These are phyloP conservation scores for Volvox reticuliferus DNA, from an alignment of 139 green algal species.

Conservation along the genomic window DNA sequence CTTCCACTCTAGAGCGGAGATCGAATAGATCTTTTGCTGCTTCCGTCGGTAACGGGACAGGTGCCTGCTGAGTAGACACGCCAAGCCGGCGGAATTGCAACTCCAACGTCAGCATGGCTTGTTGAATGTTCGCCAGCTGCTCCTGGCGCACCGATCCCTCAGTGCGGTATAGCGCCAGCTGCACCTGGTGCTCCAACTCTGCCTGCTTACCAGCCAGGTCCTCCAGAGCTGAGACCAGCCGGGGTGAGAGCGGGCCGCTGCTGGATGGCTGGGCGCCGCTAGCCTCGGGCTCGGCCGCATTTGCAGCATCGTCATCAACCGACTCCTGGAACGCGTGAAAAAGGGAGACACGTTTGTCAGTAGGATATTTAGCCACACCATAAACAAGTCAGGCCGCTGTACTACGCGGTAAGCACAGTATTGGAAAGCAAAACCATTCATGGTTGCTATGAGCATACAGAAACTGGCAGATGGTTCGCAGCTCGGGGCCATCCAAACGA, in stretches of 20 bases:
- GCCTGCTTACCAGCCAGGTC: conserved; percentile 35
- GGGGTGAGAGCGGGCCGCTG: conserved; percentile 3
- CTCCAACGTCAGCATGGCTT: conserved; percentile 47
- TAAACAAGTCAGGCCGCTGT: too few relatives aligned
- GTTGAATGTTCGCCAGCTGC: conserved; percentile 40
- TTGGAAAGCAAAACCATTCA: too few relatives aligned
- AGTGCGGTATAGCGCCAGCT: conserved; percentile 36
- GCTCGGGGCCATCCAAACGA: neutral
- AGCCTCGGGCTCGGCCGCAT: neutral
- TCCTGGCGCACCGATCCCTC: conserved; percentile 37
- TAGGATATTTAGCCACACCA: too few relatives aligned
- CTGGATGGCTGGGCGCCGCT: neutral
- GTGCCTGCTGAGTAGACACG: neutral
- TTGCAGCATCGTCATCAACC: neutral
- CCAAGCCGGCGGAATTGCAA: neutral
- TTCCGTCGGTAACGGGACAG: neutral
- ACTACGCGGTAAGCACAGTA: too few relatives aligned
- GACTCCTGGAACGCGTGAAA: too few relatives aligned
- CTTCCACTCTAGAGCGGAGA: neutral
- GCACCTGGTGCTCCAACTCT: conserved; percentile 42
- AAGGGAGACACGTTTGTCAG: too few relatives aligned
- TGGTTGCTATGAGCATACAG: too few relatives aligned
- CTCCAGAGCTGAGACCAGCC: conserved; percentile 25
- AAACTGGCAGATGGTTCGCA: too few relatives aligned
- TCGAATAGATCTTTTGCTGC: neutral